Evolutionary conservation across 2,329 filamentous ascomycete genomes (phyloP).

Genomic region (Drechslerella stenobrocha): DNA sequence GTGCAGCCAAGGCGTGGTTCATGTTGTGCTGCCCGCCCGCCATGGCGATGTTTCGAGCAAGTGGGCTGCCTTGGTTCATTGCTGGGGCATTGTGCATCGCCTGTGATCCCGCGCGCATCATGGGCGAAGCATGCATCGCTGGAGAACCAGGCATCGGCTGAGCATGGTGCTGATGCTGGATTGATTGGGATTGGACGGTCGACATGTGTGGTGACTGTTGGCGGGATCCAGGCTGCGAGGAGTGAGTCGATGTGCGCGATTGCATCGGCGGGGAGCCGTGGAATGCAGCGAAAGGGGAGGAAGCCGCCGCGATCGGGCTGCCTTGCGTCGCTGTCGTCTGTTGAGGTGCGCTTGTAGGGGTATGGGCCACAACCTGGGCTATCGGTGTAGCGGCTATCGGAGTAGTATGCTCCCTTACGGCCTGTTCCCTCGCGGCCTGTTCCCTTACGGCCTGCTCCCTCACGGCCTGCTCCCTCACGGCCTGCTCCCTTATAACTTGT

Average conservation of each 20-base stretch:
- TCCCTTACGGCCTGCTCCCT: neutral
- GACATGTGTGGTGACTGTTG: slow-evolving; percentile 48
- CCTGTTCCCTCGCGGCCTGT: slow-evolving; percentile 2
- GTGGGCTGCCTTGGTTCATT: slow-evolving; percentile 44
- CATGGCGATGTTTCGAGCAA: slow-evolving; percentile 37
- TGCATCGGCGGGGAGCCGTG: slow-evolving; percentile 41
- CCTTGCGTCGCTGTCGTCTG: slow-evolving; percentile 43
- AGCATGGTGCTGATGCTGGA: slow-evolving; percentile 39
- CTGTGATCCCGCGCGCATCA: slow-evolving; percentile 40
- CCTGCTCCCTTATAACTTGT: neutral
- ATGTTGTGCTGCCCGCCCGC: slow-evolving; percentile 22
- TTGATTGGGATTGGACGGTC: slow-evolving; percentile 36
- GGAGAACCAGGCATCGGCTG: slow-evolving; percentile 43
- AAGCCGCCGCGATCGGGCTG: slow-evolving; percentile 42
- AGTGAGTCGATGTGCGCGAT: slow-evolving; percentile 35
- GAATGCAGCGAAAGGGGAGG: slow-evolving; percentile 26
- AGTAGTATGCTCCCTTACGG: neutral
- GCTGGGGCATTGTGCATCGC: slow-evolving; percentile 36
- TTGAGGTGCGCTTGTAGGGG: slow-evolving; percentile 41
- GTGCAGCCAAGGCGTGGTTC: slow-evolving; percentile 22
- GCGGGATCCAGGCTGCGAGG: slow-evolving; percentile 45
- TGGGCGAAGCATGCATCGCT: slow-evolving; percentile 45
- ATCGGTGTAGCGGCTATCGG: neutral
- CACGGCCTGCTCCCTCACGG: neutral
- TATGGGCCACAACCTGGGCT: slow-evolving; percentile 12